A percentile compares a stretch with the other conserved stretches of the same genome.
Conservation (phyloP, 2,329 filamentous ascomycete genomes). For the Fusarium euwallaceae region DNA sequence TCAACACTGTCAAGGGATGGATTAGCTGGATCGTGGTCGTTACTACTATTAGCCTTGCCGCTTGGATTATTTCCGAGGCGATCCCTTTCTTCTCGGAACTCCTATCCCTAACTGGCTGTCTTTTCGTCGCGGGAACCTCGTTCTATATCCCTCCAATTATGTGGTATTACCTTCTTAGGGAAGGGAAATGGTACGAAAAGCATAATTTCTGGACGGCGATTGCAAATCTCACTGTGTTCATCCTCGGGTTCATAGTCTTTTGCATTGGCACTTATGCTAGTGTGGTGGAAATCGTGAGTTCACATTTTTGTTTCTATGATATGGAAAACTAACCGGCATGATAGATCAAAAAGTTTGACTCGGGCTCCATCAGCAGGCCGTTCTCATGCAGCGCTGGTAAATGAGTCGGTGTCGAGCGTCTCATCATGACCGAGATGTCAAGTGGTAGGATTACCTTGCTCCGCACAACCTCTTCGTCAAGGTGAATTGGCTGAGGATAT, state of each 20-base stretch:
- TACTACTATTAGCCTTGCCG: slow-evolving; percentile 67
- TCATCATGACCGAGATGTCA: no score
- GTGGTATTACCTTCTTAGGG: slow-evolving; percentile 52
- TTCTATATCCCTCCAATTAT: slow-evolving; percentile 55
- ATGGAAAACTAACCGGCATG: neutral
- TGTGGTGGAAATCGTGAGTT: slow-evolving; percentile 13
- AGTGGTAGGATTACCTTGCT: no score
- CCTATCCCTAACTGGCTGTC: slow-evolving; percentile 56
- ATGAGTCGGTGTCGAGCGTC: neutral
- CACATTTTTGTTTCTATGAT: no score
- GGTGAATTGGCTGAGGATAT: neutral
- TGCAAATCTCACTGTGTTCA: neutral
- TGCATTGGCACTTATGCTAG: slow-evolving; percentile 2
- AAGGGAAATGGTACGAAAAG: slow-evolving; percentile 26
- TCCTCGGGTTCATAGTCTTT: slow-evolving; percentile 3
- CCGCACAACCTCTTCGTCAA: neutral
- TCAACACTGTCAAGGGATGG: slow-evolving; percentile 56
- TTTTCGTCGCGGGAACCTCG: slow-evolving; percentile 58
- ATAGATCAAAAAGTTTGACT: neutral
- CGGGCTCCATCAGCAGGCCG: neutral
- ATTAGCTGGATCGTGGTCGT: slow-evolving; percentile 69
- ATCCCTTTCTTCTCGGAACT: slow-evolving; percentile 62
- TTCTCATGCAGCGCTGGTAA: neutral
- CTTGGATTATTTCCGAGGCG: slow-evolving; percentile 77
- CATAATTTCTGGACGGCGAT: neutral